phyloP scores from a whole-genome alignment of 106 monocot genomes.

The Hemerocallis citrina region DNA sequence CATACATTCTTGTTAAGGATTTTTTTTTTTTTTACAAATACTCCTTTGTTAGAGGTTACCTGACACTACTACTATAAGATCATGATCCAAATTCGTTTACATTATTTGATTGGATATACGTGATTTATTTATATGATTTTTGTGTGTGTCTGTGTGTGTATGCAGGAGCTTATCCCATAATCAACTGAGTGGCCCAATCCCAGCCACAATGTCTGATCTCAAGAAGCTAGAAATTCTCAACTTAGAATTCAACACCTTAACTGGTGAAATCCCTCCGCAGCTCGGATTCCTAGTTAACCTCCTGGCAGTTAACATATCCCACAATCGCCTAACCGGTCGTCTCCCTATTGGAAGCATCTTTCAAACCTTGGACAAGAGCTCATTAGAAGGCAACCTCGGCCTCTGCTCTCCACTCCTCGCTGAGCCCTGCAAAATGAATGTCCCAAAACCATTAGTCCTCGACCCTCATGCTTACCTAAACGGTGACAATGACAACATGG shows the following conservation, averaged over 20 bases:
- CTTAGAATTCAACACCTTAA: conserved; percentile 71
- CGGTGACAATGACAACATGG: conserved; percentile 1
- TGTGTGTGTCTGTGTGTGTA: too few relatives aligned
- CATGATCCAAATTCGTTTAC: too few relatives aligned
- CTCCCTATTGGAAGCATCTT: conserved; percentile 63
- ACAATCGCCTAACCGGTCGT: conserved; percentile 79
- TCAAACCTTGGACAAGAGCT: conserved; percentile 38
- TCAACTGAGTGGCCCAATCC: conserved; percentile 14
- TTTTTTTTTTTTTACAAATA: too few relatives aligned
- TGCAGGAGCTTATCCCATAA: conserved; percentile 27
- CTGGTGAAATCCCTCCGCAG: conserved; percentile 76
- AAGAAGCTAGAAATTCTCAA: conserved; percentile 80
- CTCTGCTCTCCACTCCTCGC: conserved; percentile 48
- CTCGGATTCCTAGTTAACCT: conserved; percentile 32
- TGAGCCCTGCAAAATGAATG: conserved; percentile 41
- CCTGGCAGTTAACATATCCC: conserved; percentile 43
- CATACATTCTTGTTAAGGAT: too few relatives aligned
- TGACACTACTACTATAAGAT: too few relatives aligned
- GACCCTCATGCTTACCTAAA: conserved; percentile 34
- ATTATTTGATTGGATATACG: too few relatives aligned
- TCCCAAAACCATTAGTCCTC: conserved; percentile 57
- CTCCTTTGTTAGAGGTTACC: too few relatives aligned
- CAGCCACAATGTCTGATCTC: conserved; percentile 17
- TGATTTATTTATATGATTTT: too few relatives aligned
- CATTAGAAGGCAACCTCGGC: conserved; percentile 41